Evolutionary conservation across 2,329 filamentous ascomycete genomes (phyloP), one percentile per base, ranked within the genome.

Genomic region (Phialemonium atrogriseum): DNA sequence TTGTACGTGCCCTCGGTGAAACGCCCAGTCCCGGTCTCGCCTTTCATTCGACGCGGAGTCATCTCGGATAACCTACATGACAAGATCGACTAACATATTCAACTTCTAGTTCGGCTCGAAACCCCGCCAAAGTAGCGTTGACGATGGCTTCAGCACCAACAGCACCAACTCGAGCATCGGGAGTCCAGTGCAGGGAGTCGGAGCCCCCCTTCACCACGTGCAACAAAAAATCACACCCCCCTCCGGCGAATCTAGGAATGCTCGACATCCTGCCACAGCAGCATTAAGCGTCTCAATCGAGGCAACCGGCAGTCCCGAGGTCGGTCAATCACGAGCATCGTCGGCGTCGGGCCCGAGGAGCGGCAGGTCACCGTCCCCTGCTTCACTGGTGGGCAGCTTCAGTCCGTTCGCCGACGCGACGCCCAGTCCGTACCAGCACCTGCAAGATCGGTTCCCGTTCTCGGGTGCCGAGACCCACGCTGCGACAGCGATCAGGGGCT

Each of bases 1-100:
- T 96, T 77, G 89, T 95, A 89, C 78, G 89, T 94, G 72, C 72
- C 53, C 59, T 59, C 44, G 47, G 49, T 49, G 43, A 47, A 43
- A 32, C 34, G 37, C 39, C 30, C 30, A 30, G 6, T 4, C 4
- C 15, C 13, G 5, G 21, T 23, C 21, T n/a, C 9, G 21, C 37
- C 35, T 37, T 38, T 43, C 38, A 39, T 33, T 38, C 37, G 38
- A 42, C 32, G 34, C 42, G 41, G 45, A 42, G 47, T 39, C 44
- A 49, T 43, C 35, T 43, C 35, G 30, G 26, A 35, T 35, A 31
- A 38, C 38, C 27, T 47, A 12, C 30, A 38, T 42, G 38, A 46
- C 46, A 41, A 47, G 35, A n/a, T 46, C 33, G 51, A 58, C 63
- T 68, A 60, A 68, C 56, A 43, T 37, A 39, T 32, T 26, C 38